Percentiles rank a stretch among this genome's conserved stretches.
Evolutionary conservation across 768 basidiomycete species (phyloP).

Genomic region (Boletellus sp.): DNA sequence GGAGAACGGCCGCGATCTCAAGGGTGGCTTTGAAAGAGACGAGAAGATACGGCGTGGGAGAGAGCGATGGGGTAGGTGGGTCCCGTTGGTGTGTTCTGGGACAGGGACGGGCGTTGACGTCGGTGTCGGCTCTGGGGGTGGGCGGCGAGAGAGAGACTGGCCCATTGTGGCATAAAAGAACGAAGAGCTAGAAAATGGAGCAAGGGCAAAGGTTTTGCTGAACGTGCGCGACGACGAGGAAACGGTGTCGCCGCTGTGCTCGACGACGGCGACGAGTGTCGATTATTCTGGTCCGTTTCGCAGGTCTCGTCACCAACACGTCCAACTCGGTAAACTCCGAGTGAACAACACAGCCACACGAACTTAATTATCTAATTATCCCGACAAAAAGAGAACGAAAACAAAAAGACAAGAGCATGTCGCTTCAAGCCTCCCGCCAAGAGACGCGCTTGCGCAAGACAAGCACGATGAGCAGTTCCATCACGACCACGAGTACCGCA

Average conservation of each 20-base stretch:
- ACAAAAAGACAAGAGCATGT: not conserved
- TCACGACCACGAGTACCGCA: conserved; percentile 49
- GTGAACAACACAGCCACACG: conserved; percentile 18
- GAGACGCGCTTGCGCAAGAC: conserved; percentile 53
- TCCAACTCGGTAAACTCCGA: conserved; percentile 24
- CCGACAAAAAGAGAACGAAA: not conserved
- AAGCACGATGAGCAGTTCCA: conserved; percentile 54
- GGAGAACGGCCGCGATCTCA: conserved; percentile 14
- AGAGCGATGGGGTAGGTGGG: conserved; percentile 7
- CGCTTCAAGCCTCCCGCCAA: conserved; percentile 46
- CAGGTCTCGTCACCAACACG: conserved; percentile 22
- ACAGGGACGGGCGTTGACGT: conserved; percentile 6
- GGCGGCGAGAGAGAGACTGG: conserved; percentile 29
- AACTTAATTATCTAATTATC: conserved; percentile 6
- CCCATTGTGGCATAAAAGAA: conserved; percentile 22
- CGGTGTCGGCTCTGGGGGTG: conserved; percentile 8
- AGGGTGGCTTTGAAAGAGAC: conserved; percentile 25
- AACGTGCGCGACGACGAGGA: conserved; percentile 4
- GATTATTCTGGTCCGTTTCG: conserved; percentile 25
- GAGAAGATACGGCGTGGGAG: conserved; percentile 37
- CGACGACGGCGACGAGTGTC: conserved; percentile 15
- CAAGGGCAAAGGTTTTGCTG: not conserved
- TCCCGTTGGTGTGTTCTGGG: conserved; percentile 4
- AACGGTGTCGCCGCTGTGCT: conserved; percentile 5
- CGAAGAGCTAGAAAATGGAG: not conserved